Conservation (phyloP, 768 basidiomycete genomes). For the Podaxis sp. region DNA sequence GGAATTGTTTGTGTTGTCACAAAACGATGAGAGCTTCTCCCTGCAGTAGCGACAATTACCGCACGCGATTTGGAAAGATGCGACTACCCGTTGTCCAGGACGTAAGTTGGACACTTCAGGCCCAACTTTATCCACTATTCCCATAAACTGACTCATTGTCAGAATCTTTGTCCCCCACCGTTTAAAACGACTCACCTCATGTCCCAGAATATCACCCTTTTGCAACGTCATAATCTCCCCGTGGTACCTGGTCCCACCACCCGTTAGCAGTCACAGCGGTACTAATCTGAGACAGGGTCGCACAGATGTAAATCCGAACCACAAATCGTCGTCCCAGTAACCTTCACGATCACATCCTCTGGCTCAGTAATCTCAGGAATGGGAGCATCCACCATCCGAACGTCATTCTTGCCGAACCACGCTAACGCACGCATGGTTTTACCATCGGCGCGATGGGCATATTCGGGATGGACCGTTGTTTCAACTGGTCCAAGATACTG, state of each 20-base stretch:
- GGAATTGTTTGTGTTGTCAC: slow-evolving; percentile 70
- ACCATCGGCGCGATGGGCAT: slow-evolving; percentile 49
- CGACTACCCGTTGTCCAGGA: slow-evolving; percentile 72
- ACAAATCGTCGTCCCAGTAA: slow-evolving; percentile 77
- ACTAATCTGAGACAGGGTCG: slow-evolving; percentile 1
- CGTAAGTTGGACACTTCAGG: slow-evolving; percentile 60
- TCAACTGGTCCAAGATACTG: slow-evolving; percentile 40
- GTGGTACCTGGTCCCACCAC: slow-evolving; percentile 40
- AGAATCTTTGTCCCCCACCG: neutral
- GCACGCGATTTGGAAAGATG: slow-evolving; percentile 77
- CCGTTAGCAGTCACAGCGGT: too few relatives aligned
- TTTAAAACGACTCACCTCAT: slow-evolving; percentile 45
- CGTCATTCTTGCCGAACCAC: slow-evolving; percentile 61
- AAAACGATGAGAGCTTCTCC: slow-evolving; percentile 70
- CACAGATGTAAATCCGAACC: slow-evolving; percentile 64
- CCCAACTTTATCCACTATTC: slow-evolving; percentile 65
- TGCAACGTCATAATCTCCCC: slow-evolving; percentile 69
- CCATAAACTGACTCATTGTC: slow-evolving; percentile 51
- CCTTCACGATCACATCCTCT: slow-evolving; percentile 73
- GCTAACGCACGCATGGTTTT: slow-evolving; percentile 67
- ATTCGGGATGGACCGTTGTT: slow-evolving; percentile 42
- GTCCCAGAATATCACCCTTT: slow-evolving; percentile 74
- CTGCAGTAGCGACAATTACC: slow-evolving; percentile 73
- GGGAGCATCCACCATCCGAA: slow-evolving; percentile 38
- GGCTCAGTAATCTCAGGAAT: slow-evolving; percentile 63